Conservation (phyloP, 2,329 filamentous ascomycete genomes). For the Penicillium sp. region DNA sequence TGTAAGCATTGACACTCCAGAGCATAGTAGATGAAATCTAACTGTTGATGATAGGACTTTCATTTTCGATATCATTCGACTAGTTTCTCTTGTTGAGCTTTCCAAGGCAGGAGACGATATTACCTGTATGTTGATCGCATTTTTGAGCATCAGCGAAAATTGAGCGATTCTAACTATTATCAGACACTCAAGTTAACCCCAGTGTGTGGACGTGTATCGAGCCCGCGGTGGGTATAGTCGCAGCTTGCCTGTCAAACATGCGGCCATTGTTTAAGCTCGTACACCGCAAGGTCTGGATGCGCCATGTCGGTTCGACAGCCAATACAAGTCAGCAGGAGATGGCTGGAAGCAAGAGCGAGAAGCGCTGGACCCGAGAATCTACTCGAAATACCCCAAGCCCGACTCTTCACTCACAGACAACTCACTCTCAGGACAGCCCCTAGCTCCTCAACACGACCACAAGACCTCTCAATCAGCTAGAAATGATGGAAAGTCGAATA, state of each 20-base stretch:
- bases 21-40: not conserved
- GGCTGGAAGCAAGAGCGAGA: constrained; percentile 9
- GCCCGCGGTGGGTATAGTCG: constrained; percentile 34
- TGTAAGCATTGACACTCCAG: constrained; percentile 20
- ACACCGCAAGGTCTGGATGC: constrained; percentile 22
- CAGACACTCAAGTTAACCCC: constrained; percentile 32
- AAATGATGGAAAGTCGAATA: not conserved
- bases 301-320: constrained; percentile 9
- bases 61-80: constrained; percentile 33
- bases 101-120: constrained; percentile 28
- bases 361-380: constrained; percentile 11
- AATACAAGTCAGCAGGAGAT: constrained; percentile 19
- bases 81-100: constrained; percentile 31
- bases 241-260: constrained; percentile 36
- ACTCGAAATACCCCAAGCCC: constrained; percentile 12
- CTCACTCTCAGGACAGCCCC: not conserved
- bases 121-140: constrained; percentile 24
- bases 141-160: not conserved
- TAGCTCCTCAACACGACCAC: not conserved
- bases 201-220: constrained; percentile 41
- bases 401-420: not conserved
- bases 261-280: constrained; percentile 32
- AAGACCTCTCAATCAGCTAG: too few species aligned
- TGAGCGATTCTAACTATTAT: not conserved
- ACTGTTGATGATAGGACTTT: constrained; percentile 21